Evolutionary conservation across 371 early-diverging fungal genomes (phyloP).

Genomic region (Mucor irregularis): DNA sequence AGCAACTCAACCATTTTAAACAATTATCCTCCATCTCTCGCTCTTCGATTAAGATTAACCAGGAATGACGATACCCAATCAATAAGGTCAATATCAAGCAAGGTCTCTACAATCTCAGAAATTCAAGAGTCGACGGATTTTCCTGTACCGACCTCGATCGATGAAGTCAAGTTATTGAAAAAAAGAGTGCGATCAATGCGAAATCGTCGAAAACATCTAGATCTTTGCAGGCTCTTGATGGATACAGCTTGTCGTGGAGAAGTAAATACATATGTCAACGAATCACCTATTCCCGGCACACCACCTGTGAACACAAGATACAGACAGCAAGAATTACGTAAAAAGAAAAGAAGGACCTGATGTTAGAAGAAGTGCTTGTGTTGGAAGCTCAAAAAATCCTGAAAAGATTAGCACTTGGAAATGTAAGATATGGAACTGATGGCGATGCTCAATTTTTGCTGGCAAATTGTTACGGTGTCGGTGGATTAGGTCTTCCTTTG

Average conservation of each 20-base stretch:
- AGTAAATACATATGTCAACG: not conserved
- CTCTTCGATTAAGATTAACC: not conserved
- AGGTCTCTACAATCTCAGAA: not conserved
- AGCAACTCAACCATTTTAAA: not conserved
- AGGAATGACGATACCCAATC: not conserved
- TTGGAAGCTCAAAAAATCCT: slow-evolving; percentile 74
- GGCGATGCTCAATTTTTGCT: slow-evolving; percentile 90
- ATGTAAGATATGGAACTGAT: slow-evolving; percentile 54
- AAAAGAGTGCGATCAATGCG: slow-evolving; percentile 12
- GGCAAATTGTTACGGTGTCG: slow-evolving; percentile 83
- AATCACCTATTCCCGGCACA: slow-evolving; percentile 9
- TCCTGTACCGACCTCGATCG: slow-evolving; percentile 2
- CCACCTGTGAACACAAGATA: slow-evolving; percentile 15
- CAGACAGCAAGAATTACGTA: slow-evolving; percentile 9
- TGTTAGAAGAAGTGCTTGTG: slow-evolving; percentile 55
- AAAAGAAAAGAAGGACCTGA: slow-evolving; percentile 17
- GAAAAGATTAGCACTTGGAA: slow-evolving; percentile 63
- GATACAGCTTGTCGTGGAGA: slow-evolving; percentile 11
- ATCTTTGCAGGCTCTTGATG: slow-evolving; percentile 22
- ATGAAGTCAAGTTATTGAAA: slow-evolving; percentile 16
- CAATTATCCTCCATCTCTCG: not conserved
- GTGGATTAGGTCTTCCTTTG: slow-evolving; percentile 67
- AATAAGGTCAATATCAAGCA: not conserved
- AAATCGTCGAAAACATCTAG: slow-evolving; percentile 12
- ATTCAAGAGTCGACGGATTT: slow-evolving; percentile 6